phyloP scores from a whole-genome alignment of 495 filamentous ascomycete genomes.

The Astrothelium macrocarpum region DNA sequence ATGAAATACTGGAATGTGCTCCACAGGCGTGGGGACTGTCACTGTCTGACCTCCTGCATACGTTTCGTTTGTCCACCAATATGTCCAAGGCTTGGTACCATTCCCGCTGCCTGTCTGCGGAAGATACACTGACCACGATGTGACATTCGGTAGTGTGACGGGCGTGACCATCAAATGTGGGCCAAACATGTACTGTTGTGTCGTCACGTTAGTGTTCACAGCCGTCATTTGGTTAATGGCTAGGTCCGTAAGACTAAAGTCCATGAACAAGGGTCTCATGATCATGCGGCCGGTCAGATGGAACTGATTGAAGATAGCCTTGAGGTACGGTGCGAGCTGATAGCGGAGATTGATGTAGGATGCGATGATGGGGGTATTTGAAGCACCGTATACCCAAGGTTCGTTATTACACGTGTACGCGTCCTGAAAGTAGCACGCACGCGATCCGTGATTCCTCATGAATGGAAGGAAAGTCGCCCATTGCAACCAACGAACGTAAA shows the following conservation, averaged over 20 bases:
- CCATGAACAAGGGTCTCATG: slow-evolving; percentile 14
- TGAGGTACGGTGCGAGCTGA: slow-evolving; percentile 8
- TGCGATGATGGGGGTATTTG: slow-evolving; percentile 12
- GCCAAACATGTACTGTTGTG: slow-evolving; percentile 17
- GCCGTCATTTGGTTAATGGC: slow-evolving; percentile 2
- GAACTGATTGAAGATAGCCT: slow-evolving; percentile 12
- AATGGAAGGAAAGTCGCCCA: slow-evolving; percentile 14
- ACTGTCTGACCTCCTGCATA: slow-evolving; percentile 14
- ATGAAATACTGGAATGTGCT: slow-evolving; percentile 14
- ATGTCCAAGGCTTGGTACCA: slow-evolving; percentile 11
- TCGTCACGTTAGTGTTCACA: slow-evolving; percentile 11
- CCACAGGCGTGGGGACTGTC: slow-evolving; percentile 12
- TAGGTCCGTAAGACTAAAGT: slow-evolving; percentile 12
- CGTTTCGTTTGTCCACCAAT: slow-evolving; percentile 15
- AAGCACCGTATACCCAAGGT: slow-evolving; percentile 12
- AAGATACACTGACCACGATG: slow-evolving; percentile 11
- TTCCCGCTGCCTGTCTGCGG: slow-evolving; percentile 4
- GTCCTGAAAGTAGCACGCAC: slow-evolving; percentile 11
- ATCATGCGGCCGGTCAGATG: slow-evolving; percentile 12
- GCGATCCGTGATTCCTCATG: slow-evolving; percentile 14
- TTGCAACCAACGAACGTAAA: slow-evolving; percentile 14
- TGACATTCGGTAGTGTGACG: slow-evolving; percentile 11
- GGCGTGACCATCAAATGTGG: slow-evolving; percentile 11
- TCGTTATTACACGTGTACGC: slow-evolving; percentile 15
- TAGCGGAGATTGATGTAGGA: slow-evolving; percentile 12